Conservation (phyloP, 768 basidiomycete genomes). For the Pholiota microspora region DNA sequence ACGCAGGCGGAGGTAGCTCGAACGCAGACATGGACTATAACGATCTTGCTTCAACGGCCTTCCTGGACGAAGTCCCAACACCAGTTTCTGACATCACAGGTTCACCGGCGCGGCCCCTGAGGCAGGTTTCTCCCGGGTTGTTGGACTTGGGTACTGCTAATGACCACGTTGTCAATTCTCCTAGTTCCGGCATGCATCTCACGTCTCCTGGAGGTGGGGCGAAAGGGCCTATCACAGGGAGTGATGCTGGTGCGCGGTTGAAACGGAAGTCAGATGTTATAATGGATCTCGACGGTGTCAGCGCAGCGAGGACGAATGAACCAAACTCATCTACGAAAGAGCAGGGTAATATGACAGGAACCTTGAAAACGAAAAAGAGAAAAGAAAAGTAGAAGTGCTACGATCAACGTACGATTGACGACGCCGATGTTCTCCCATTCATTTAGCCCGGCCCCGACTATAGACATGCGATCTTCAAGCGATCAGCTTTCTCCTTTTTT, state of each 20-base stretch:
- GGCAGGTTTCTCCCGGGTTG: slow-evolving; percentile 20
- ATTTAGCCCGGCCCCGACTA: background rate
- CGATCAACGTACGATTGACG: background rate
- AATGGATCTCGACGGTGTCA: slow-evolving; percentile 14
- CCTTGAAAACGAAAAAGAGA: slow-evolving; percentile 20
- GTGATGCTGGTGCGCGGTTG: slow-evolving; percentile 18
- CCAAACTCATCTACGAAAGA: background rate
- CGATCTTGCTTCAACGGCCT: slow-evolving; percentile 22
- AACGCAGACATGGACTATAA: slow-evolving; percentile 12
- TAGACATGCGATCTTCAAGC: no score
- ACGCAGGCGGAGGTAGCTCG: no score
- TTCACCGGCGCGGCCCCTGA: slow-evolving; percentile 23
- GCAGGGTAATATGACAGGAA: background rate
- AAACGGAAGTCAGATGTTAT: slow-evolving; percentile 40
- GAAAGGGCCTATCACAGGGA: background rate
- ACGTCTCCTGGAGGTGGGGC: background rate
- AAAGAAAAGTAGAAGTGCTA: slow-evolving; percentile 19
- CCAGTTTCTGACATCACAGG: slow-evolving; percentile 19
- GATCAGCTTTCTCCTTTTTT: background rate
- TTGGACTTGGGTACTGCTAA: slow-evolving; percentile 11
- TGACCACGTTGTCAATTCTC: background rate
- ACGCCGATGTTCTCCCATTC: background rate
- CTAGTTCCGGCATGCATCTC: slow-evolving; percentile 17
- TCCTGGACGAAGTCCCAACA: slow-evolving; percentile 28
- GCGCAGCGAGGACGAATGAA: slow-evolving; percentile 19